These are phyloP conservation scores for Cladochytrium replicatum DNA, from an alignment of 192 early-diverging fungal genomes.

Conservation along the genomic window DNA sequence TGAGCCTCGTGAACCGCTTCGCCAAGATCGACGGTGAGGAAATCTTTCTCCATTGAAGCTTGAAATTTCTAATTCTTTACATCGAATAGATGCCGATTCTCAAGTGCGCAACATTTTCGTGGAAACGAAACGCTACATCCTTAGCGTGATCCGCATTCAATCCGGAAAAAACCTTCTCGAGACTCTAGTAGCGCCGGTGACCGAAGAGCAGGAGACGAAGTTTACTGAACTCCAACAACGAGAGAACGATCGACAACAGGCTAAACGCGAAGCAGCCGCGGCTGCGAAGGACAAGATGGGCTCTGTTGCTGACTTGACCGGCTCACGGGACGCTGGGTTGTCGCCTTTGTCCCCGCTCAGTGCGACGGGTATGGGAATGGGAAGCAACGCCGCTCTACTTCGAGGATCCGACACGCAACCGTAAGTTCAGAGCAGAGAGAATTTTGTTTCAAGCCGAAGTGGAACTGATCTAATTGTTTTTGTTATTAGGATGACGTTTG, in stretches of 20 bases:
- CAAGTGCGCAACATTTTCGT: conserved; percentile 58
- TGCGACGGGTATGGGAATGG: neutral
- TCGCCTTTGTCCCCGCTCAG: neutral
- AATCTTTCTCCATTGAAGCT: neutral
- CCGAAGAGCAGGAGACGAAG: conserved; percentile 60
- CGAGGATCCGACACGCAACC: neutral
- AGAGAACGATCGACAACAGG: conserved; percentile 2
- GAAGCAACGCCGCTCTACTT: neutral
- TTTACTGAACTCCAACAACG: conserved; percentile 14
- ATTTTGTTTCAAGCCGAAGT: conserved; percentile 8
- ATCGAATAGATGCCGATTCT: conserved; percentile 31
- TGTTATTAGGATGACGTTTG: conserved; percentile 50
- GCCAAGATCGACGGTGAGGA: conserved; percentile 20
- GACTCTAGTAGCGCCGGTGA: conserved; percentile 68
- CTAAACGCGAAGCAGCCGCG: neutral
- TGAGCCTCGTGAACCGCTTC: conserved; percentile 65
- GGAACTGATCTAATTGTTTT: conserved; percentile 7
- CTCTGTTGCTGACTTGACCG: conserved; percentile 4
- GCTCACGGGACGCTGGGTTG: conserved; percentile 1
- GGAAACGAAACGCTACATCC: conserved; percentile 83
- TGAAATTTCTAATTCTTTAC: conserved; percentile 25
- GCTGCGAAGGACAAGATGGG: conserved; percentile 4
- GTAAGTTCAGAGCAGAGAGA: too few species aligned
- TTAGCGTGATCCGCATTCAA: conserved; percentile 80
- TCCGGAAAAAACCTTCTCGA: conserved; percentile 71